Base-by-base conservation (phyloP, 371 early-diverging fungal species). In the Neoconidiobolus thromboides region DNA sequence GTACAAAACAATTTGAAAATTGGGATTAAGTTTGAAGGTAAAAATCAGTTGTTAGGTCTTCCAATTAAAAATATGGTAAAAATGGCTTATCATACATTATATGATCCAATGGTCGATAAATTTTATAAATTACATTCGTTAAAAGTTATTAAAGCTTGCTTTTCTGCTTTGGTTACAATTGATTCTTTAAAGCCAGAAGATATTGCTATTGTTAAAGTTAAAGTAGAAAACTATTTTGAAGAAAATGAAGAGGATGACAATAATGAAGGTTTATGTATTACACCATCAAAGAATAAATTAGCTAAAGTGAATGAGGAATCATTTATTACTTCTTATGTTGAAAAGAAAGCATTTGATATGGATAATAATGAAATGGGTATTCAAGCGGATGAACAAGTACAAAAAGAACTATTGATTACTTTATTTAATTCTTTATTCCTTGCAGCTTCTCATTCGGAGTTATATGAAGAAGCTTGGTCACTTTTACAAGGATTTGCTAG, bases 361-460 rank as follows among this genome's bases (percentile, higher is more conserved):
- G 26, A 26, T 26, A 26, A 26, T 26, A 26, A 26, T 26, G 26
- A 26, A 26, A 26, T 26, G 26, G 26, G 26, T 26, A 26, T 26
- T 26, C 26, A 26, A 26, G 26, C 26, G 26, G 26, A 26, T 26
- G 26, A 26, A 26, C 26, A 26, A 26, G 26, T 26, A 26, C 26
- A 26, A 26, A 26, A 26, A 26, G 26, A 26, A 26, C 26, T 26
- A 0, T 60, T 89, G 42, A 74, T 71, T 1, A 72, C 76, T 3
- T 76, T 86, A 2, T 53, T 92, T 7, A 72, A 69, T 0, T 73
- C 86, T 3, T 64, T 89, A 43, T 80, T 89, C 68, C 71, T 74
- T 44, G 85, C 86, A 0, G 76, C 85, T 0, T 73, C 76, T 1
- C 68, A 81, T 53, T 71, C 76, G 0, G 77, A 77, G n/a, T 64